Evolutionary conservation across 108 stramenopile species (phyloP).

Genomic region (Fragilaria radians): DNA sequence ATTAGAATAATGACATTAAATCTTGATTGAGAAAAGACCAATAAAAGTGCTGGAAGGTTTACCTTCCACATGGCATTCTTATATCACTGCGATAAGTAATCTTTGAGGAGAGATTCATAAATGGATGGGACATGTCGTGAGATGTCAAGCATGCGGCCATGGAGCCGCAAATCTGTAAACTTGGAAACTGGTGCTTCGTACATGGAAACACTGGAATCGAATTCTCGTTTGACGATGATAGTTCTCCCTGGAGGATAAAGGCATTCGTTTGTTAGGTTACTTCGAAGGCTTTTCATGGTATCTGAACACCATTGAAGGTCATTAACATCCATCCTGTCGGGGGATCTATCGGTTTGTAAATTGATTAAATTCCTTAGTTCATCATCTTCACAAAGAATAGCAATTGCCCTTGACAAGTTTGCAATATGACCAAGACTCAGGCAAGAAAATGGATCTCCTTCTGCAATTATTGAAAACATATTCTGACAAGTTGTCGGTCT

Average conservation of each 20-base stretch:
- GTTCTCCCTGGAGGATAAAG: conserved; percentile 61
- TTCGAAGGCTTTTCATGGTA: conserved; percentile 34
- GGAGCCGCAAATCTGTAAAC: conserved; percentile 36
- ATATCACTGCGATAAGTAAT: too few species aligned
- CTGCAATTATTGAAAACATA: conserved; percentile 47
- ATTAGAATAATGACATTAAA: too few species aligned
- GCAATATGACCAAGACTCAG: conserved; percentile 67
- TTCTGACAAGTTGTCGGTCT: conserved; percentile 6
- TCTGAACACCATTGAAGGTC: conserved; percentile 36
- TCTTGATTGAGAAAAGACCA: too few species aligned
- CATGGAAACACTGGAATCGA: background rate
- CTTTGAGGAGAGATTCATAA: conserved; percentile 29
- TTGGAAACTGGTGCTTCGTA: conserved; percentile 16
- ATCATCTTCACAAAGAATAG: conserved; percentile 47
- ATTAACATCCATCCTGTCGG: conserved; percentile 16
- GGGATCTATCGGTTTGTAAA: conserved; percentile 17
- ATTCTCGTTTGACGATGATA: conserved; percentile 8
- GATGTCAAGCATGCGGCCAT: conserved; percentile 64
- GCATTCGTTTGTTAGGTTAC: conserved; percentile 38
- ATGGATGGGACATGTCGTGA: conserved; percentile 50
- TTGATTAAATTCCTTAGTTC: conserved; percentile 43
- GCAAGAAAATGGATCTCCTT: conserved; percentile 72
- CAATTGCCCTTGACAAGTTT: conserved; percentile 40
- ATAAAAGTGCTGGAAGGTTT: too few species aligned
- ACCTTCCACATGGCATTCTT: too few species aligned